These are phyloP conservation scores for Punctularia strigosozonata DNA, from an alignment of 768 basidiomycete species.

Conservation along the genomic window DNA sequence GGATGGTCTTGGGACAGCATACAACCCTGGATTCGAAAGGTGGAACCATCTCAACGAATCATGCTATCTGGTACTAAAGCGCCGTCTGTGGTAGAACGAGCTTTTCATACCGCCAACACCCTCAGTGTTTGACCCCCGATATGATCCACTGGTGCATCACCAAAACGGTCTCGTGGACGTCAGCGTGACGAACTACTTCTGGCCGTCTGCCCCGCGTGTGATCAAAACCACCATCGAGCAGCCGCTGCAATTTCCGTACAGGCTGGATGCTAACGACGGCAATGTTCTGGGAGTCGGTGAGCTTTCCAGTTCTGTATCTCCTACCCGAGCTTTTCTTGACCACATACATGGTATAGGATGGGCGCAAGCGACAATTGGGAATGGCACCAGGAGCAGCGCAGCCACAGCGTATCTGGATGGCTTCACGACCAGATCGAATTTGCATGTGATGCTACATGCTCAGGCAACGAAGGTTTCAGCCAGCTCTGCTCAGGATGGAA, in stretches of 20 bases:
- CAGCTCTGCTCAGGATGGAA: background rate
- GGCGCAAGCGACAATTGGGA: slow-evolving; percentile 5
- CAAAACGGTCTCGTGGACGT: slow-evolving; percentile 19
- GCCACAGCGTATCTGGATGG: background rate
- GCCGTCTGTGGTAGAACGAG: slow-evolving; percentile 23
- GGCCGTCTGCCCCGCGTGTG: slow-evolving; percentile 16
- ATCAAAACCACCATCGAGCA: slow-evolving; percentile 24
- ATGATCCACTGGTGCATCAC: slow-evolving; percentile 25
- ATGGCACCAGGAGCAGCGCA: slow-evolving; percentile 2
- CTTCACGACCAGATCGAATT: background rate
- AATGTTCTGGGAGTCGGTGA: slow-evolving; percentile 27
- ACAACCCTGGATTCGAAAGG: slow-evolving; percentile 6
- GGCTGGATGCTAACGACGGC: slow-evolving; percentile 31
- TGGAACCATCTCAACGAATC: background rate
- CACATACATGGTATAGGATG: slow-evolving; percentile 3
- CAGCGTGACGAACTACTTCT: slow-evolving; percentile 22
- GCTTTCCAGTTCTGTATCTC: no score
- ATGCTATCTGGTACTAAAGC: background rate
- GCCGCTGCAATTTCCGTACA: slow-evolving; percentile 26
- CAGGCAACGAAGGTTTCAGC: background rate
- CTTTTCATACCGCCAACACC: slow-evolving; percentile 22
- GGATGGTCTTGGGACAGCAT: slow-evolving; percentile 10
- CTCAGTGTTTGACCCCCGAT: slow-evolving; percentile 26
- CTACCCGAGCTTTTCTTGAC: no score
- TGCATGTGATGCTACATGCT: background rate